Evolutionary conservation across 2,329 filamentous ascomycete genomes (phyloP), one percentile per base, ranked within the genome.

Genomic region (Pyricularia sp.): DNA sequence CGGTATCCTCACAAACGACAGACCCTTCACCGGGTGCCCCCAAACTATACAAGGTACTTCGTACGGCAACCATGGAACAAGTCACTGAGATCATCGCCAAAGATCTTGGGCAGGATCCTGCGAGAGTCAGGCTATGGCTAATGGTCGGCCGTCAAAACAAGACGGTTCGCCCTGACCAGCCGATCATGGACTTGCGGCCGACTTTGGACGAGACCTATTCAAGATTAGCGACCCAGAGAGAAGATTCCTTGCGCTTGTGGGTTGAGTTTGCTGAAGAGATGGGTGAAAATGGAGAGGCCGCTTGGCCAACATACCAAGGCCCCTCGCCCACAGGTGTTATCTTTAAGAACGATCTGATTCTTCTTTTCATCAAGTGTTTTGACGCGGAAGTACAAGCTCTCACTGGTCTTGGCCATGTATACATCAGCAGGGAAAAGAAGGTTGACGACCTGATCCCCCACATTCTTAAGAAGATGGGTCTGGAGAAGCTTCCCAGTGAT

Each of bases 111-210:
- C 79, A 91, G 66, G 88, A 94, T 64, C 83, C 90, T 0, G 88
- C 88, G 69, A 86, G 87, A 71, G 80, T 98, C 28, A 88, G 95
- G 26, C 86, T 97, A 23, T 99, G 95, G 96, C 88, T 93, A 68
- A 97, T 99, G 94, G 95, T 99, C 1, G 98, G 97, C 76, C 90
- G 95, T 12, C 95, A 99, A 78, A 99, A 99, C 77, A 97, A 97
- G 79, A 99, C 95, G 0, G 90, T 93, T 55, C 88, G 95, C 23
- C 95, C 96, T 0, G 95, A 99, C 76, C 90, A 92, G 70, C 92
- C 93, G 0, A 88, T 99, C 66, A 87, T 87, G 77, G 93, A 97
- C 75, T 81, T 88, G 1, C 85, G 90, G 5, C 90, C 92, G 77
- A 94, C 89, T 0, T 82, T 95, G 17, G 92, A 94, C 73, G 93